A percentile compares a stretch with the other conserved stretches of the same genome.
Conservation (phyloP, 1,284 basidiomycete species). For the Fereydounia khargensis region DNA sequence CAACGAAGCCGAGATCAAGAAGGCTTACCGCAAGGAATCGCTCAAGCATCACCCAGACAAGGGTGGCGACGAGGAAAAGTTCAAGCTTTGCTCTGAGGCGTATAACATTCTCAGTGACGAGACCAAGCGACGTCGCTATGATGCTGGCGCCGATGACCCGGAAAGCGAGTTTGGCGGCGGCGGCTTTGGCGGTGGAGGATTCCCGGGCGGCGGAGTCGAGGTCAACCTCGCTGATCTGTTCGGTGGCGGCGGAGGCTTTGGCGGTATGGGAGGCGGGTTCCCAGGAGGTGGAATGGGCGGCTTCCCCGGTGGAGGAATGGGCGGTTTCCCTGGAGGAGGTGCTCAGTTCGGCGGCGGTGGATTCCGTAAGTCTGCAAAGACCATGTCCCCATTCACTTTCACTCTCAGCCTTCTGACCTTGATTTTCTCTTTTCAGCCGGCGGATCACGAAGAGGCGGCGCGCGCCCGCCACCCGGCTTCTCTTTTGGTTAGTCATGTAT, state of each 20-base stretch:
- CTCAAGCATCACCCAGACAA: constrained; percentile 57
- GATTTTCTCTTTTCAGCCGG: no score
- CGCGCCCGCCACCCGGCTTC: constrained; percentile 29
- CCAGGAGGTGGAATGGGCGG: constrained; percentile 12
- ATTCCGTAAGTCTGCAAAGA: no score
- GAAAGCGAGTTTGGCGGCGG: constrained; percentile 33
- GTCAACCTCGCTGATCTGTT: constrained; percentile 55
- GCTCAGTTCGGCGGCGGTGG: constrained; percentile 3
- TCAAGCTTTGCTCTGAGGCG: constrained; percentile 55
- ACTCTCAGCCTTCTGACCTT: no score
- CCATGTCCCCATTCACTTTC: no score
- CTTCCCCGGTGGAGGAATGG: constrained; percentile 9
- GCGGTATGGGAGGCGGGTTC: constrained; percentile 34
- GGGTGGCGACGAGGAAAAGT: constrained; percentile 56
- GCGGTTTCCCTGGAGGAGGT: constrained; percentile 5
- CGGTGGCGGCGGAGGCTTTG: constrained; percentile 36
- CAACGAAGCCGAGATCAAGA: constrained; percentile 77
- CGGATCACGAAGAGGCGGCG: constrained; percentile 8
- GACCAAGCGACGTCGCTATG: constrained; percentile 50
- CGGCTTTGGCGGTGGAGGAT: constrained; percentile 11
- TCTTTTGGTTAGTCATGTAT: constrained; percentile 23
- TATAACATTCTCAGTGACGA: constrained; percentile 50
- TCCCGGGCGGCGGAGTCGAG: constrained; percentile 36
- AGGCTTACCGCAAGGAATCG: constrained; percentile 55
- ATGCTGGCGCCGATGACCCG: constrained; percentile 51